These are phyloP conservation scores for Rhododendron mucronatum DNA, from an alignment of 148 eudicot species.

Conservation along the genomic window DNA sequence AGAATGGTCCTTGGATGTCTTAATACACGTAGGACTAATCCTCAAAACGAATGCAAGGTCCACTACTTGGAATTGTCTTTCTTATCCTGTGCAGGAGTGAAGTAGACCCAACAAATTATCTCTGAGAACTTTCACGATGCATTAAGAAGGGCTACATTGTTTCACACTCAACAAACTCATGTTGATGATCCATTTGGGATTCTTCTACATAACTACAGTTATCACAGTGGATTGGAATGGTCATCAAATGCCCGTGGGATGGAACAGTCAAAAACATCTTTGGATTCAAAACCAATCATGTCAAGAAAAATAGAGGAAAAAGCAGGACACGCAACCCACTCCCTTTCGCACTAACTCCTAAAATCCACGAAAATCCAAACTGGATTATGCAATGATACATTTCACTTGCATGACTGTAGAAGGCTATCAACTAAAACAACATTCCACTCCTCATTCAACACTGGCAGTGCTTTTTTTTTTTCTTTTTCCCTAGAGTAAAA, in stretches of 20 bases:
- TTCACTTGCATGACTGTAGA: background rate
- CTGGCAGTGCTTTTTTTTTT: background rate
- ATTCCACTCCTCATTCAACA: background rate
- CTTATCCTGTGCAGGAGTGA: background rate
- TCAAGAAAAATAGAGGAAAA: background rate
- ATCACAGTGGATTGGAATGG: background rate
- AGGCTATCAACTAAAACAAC: background rate
- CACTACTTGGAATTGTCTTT: background rate
- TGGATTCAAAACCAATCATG: background rate
- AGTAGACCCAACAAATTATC: background rate
- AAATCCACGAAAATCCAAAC: background rate
- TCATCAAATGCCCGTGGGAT: background rate
- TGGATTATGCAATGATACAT: background rate
- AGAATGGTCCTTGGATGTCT: background rate
- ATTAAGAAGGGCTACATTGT: background rate
- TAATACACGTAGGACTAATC: background rate
- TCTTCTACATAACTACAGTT: background rate
- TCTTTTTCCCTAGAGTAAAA: background rate
- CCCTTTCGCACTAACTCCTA: background rate
- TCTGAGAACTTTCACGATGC: background rate
- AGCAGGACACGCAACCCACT: background rate
- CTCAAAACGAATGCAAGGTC: background rate
- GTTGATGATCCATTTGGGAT: background rate
- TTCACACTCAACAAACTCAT: background rate
- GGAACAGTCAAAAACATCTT: background rate